Evolutionary conservation across 2,329 filamentous ascomycete genomes (phyloP).

Genomic region (Colletotrichum paranaense): DNA sequence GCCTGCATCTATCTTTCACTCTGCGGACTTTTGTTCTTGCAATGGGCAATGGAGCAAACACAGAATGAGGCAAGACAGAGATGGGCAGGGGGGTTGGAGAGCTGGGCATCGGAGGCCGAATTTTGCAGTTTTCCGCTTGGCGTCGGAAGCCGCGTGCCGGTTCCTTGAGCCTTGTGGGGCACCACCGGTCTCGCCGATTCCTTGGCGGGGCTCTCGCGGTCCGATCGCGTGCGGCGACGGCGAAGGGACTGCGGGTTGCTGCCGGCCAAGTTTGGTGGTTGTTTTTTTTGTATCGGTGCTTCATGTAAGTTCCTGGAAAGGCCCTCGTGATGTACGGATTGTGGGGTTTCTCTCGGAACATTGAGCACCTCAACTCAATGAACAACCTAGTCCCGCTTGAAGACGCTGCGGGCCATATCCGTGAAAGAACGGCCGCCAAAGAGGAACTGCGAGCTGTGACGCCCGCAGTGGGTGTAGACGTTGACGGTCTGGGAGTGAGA

Average conservation of each 20-base stretch:
- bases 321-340: background rate
- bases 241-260: background rate
- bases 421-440: constrained; percentile 60
- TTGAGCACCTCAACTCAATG: background rate
- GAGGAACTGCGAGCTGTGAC: constrained; percentile 65
- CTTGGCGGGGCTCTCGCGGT: constrained; percentile 20
- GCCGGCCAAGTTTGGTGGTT: background rate
- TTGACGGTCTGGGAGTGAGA: constrained; percentile 56
- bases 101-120: background rate
- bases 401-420: constrained; percentile 55
- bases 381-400: constrained; percentile 40
- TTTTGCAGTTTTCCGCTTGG: constrained; percentile 21
- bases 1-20: background rate
- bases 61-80: background rate
- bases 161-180: background rate
- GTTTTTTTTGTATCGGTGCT: background rate
- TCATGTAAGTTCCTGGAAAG: background rate
- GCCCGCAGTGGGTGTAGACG: constrained; percentile 65
- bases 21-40: background rate
- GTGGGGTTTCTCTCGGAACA: background rate
- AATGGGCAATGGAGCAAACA: background rate
- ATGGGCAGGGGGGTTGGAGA: background rate
- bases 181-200: background rate
- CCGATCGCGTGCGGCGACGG: constrained; percentile 18
- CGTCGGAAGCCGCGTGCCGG: constrained; percentile 10